Evolutionary conservation across 2,329 filamentous ascomycete genomes (phyloP).

Genomic region (Apiospora sp.): DNA sequence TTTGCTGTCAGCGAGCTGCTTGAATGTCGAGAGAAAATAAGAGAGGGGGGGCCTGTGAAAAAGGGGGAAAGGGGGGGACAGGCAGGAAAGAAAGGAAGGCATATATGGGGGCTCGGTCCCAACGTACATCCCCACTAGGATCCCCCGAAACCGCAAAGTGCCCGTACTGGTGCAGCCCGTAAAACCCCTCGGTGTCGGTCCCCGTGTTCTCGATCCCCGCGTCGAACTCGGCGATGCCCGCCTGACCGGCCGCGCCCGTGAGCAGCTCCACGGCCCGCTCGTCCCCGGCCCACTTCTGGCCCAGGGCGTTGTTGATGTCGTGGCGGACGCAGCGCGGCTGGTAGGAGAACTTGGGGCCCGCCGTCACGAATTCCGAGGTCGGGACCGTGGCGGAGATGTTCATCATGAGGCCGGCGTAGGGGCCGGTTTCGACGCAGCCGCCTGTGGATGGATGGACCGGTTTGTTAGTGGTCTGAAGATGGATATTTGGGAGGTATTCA

Average conservation of each 20-base stretch:
- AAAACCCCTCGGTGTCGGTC: conserved; percentile 22
- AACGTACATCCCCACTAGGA: conserved; percentile 24
- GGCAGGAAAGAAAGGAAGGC: no score
- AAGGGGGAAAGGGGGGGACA: not conserved
- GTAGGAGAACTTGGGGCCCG: conserved; percentile 30
- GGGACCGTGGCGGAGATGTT: conserved; percentile 35
- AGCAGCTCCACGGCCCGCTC: conserved; percentile 37
- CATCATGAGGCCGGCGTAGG: conserved; percentile 36
- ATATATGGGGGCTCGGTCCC: no score
- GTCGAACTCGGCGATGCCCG: conserved; percentile 25
- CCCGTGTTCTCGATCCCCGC: conserved; percentile 22
- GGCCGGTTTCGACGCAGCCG: conserved; percentile 47
- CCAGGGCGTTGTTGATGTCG: conserved; percentile 28
- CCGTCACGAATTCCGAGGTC: conserved; percentile 33
- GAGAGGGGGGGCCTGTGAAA: not conserved
- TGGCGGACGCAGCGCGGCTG: conserved; percentile 30
- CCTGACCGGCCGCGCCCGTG: conserved; percentile 29
- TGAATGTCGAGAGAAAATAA: conserved; percentile 44
- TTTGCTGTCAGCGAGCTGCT: conserved; percentile 32
- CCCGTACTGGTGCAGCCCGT: conserved; percentile 43
- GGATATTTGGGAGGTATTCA: no score
- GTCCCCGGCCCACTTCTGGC: conserved; percentile 35
- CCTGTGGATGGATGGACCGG: conserved; percentile 20
- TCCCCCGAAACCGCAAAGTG: conserved; percentile 45
- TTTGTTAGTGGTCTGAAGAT: no score